Percentiles rank a stretch among this genome's conserved stretches.
These are phyloP conservation scores for Aspergillus nidulans DNA, from an alignment of 495 filamentous ascomycete genomes.

Conservation along the genomic window DNA sequence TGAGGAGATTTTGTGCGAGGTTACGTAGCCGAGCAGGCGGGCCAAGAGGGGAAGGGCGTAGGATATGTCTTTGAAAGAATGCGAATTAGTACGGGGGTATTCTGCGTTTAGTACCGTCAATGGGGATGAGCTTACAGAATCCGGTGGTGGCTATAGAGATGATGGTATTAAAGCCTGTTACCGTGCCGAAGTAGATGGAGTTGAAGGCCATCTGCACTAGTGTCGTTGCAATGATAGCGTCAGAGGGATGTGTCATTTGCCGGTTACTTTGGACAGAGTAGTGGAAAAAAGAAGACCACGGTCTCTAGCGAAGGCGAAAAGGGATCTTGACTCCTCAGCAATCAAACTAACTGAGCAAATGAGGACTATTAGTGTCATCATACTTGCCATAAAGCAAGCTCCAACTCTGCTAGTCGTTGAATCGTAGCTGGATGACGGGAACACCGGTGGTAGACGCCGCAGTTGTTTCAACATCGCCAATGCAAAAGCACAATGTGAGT, in stretches of 20 bases:
- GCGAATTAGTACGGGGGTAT: background rate
- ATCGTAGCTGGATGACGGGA: constrained; percentile 38
- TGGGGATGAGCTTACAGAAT: constrained; percentile 42
- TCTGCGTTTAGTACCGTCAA: too few species aligned
- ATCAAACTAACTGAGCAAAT: constrained; percentile 38
- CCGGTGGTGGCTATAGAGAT: constrained; percentile 51
- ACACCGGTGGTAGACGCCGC: constrained; percentile 41
- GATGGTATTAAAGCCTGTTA: constrained; percentile 52
- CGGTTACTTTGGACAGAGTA: constrained; percentile 37
- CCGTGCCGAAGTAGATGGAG: constrained; percentile 51
- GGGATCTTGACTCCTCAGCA: constrained; percentile 42
- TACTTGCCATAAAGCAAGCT: constrained; percentile 37
- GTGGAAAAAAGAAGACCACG: constrained; percentile 45
- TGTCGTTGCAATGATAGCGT: constrained; percentile 38
- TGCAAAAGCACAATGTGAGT: constrained; percentile 47
- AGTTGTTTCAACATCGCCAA: constrained; percentile 42
- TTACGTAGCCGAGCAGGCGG: constrained; percentile 6
- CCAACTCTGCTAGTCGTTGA: constrained; percentile 41
- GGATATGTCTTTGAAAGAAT: constrained; percentile 9
- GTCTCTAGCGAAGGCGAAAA: constrained; percentile 49
- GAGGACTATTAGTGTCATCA: constrained; percentile 41
- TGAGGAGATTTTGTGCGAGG: constrained; percentile 6
- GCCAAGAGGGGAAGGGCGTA: constrained; percentile 12
- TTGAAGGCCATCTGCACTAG: constrained; percentile 48
- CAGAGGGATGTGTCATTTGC: constrained; percentile 38